phyloP scores from a whole-genome alignment of 2,329 filamentous ascomycete species.

The Fusarium lateritium region DNA sequence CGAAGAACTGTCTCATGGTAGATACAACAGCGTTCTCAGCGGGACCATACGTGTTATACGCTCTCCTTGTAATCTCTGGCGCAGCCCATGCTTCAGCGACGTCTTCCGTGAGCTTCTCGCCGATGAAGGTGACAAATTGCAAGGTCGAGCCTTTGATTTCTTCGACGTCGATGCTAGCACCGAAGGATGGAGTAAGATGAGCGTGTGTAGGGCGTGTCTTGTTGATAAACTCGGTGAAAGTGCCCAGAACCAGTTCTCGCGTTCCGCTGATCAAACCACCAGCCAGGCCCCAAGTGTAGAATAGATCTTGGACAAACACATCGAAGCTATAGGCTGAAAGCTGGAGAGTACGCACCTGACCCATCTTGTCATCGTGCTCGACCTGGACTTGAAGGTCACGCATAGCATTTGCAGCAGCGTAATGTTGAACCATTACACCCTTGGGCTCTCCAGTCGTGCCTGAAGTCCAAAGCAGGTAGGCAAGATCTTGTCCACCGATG shows the following conservation, averaged over 20 bases:
- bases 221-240: conserved; percentile 29
- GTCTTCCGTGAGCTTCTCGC: conserved; percentile 30
- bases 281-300: conserved; percentile 27
- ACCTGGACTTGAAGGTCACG: conserved; percentile 28
- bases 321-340: conserved; percentile 36
- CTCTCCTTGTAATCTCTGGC: conserved; percentile 18
- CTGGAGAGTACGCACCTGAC: conserved; percentile 24
- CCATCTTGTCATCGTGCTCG: conserved; percentile 15
- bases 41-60: conserved; percentile 28
- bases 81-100: conserved; percentile 30
- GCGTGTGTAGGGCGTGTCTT: conserved; percentile 30
- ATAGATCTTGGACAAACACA: conserved; percentile 29
- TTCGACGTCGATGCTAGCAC: conserved; percentile 23
- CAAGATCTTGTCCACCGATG: conserved; percentile 8
- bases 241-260: conserved; percentile 26
- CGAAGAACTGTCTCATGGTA: conserved; percentile 28
- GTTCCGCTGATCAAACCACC: conserved; percentile 25
- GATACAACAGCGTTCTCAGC: conserved; percentile 34
- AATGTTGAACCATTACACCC: conserved; percentile 35
- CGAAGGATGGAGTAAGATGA: conserved; percentile 31
- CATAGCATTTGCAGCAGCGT: conserved; percentile 26
- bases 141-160: conserved; percentile 29
- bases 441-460: conserved; percentile 31
- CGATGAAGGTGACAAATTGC: conserved; percentile 26
- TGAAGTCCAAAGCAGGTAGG: conserved; percentile 30